Evolutionary conservation across 2,329 filamentous ascomycete genomes (phyloP).

Genomic region (Pyricularia grisea): DNA sequence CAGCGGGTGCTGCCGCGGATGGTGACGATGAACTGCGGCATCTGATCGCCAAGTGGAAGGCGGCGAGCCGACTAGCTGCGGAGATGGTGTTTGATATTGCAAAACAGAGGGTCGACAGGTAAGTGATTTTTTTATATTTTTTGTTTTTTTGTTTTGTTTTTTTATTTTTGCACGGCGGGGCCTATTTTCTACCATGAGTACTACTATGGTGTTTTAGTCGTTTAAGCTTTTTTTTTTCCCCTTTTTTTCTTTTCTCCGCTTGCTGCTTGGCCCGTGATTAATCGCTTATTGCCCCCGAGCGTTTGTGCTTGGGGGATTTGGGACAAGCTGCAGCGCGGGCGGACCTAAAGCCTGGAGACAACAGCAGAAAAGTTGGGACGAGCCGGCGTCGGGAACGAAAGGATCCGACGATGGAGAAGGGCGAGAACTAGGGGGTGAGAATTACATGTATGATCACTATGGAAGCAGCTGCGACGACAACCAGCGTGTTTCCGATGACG

Average conservation of each 20-base stretch:
- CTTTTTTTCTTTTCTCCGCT: too few species aligned
- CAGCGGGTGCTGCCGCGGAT: not conserved
- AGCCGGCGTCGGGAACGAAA: not conserved
- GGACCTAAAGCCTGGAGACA: slow-evolving; percentile 18
- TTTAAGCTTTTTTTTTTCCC: not conserved
- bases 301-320: not conserved
- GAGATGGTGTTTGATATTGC: slow-evolving; percentile 57
- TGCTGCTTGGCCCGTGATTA: not conserved
- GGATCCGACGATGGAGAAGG: not conserved
- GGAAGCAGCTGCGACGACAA: slow-evolving; percentile 1
- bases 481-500: not conserved
- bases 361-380: slow-evolving; percentile 9
- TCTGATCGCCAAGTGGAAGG: slow-evolving; percentile 52
- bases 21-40: slow-evolving; percentile 44
- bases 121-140: slow-evolving; percentile 19
- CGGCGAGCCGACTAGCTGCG: slow-evolving; percentile 50
- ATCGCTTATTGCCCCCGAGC: not conserved
- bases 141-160: not conserved
- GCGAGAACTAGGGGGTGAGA: not conserved
- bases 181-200: too few species aligned
- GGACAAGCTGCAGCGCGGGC: slow-evolving; percentile 12
- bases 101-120: slow-evolving; percentile 40
- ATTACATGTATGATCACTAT: slow-evolving; percentile 3
- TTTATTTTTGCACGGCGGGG: not conserved
- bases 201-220: too few species aligned